Evolutionary conservation across 352 stramenopile genomes (phyloP).

Genomic region (Pythium inflatum): DNA sequence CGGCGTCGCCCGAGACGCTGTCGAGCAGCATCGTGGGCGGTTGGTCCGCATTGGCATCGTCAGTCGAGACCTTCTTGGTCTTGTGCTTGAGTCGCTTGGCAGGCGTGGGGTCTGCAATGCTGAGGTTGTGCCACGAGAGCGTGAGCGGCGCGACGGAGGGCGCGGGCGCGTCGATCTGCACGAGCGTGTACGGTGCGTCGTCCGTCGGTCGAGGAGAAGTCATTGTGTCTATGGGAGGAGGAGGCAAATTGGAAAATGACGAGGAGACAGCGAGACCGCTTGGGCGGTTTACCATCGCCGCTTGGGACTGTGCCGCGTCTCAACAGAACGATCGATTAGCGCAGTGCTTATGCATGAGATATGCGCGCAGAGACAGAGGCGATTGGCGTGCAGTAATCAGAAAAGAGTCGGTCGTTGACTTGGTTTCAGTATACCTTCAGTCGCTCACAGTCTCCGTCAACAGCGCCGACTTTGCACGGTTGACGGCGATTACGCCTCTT

Average conservation of each 20-base stretch:
- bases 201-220: not conserved
- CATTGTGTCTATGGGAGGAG: not conserved
- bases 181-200: not conserved
- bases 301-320: not conserved
- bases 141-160: not conserved
- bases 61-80: not conserved
- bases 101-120: not conserved
- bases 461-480: no score
- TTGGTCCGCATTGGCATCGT: not conserved
- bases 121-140: not conserved
- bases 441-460: no score
- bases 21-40: not conserved
- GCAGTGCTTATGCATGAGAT: not conserved
- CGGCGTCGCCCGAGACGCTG: slow-evolving; percentile 22
- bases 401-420: no score
- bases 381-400: not conserved
- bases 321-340: not conserved
- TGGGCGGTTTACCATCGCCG: not conserved
- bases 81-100: not conserved
- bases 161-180: not conserved
- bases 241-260: not conserved
- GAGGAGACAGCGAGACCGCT: not conserved
- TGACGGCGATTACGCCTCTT: no score
- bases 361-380: not conserved
- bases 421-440: no score